Evolutionary conservation across 148 eudicot genomes (phyloP).

Genomic region (Fagopyrum homotropicum): DNA sequence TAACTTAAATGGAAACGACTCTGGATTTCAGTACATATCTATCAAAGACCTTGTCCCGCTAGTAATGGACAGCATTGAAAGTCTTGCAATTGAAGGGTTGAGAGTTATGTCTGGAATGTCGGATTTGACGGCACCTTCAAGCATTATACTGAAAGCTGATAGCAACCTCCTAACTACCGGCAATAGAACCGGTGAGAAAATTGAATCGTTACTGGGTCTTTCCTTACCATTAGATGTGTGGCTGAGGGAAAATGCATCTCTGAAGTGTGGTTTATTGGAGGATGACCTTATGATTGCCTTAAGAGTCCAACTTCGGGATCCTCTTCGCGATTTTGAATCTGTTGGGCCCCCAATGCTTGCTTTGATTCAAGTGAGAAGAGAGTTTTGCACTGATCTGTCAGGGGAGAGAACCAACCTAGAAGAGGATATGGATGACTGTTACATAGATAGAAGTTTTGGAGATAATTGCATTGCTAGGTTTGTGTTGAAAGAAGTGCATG

Average conservation of each 20-base stretch:
- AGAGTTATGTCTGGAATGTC: conserved; percentile 82
- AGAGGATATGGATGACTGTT: conserved; percentile 7
- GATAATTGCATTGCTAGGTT: conserved; percentile 20
- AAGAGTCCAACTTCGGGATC: conserved; percentile 86
- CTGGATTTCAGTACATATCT: conserved; percentile 38
- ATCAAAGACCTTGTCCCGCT: conserved; percentile 63
- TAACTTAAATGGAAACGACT: conserved; percentile 18
- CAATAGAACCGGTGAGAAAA: background rate
- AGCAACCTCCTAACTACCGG: background rate
- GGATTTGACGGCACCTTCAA: conserved; percentile 61
- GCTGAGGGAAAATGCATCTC: conserved; percentile 50
- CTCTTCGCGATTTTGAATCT: conserved; percentile 77
- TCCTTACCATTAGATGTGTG: conserved; percentile 83
- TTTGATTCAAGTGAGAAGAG: conserved; percentile 66
- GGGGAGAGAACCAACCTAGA: background rate
- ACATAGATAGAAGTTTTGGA: background rate
- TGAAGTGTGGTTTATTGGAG: conserved; percentile 51
- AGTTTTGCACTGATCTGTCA: conserved; percentile 8
- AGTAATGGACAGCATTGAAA: conserved; percentile 72
- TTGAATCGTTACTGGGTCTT: conserved; percentile 49
- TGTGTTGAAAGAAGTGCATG: conserved; percentile 32
- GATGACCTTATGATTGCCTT: conserved; percentile 61
- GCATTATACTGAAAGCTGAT: conserved; percentile 40
- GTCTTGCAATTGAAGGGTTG: conserved; percentile 77
- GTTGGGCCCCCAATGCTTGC: conserved; percentile 93